Evolutionary conservation across 805 yeast genomes (phyloP), one percentile per base, ranked within the genome.

Genomic region (Saccharomycopsis fibuligera): DNA sequence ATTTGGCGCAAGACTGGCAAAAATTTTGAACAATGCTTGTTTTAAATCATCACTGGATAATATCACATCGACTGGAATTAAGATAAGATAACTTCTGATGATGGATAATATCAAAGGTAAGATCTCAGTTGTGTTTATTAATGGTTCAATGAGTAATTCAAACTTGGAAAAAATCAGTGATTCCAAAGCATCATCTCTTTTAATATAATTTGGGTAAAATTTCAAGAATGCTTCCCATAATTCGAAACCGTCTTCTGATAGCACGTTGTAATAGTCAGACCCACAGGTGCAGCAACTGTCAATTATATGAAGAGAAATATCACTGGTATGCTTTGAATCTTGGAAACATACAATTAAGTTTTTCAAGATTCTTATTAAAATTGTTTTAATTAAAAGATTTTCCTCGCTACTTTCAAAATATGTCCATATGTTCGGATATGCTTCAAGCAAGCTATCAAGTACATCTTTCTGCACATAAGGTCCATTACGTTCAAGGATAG

Each of bases 241-340:
- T 49, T 87, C 95, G 59, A 77, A 79, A 0, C 95, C 96, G 65
- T 90, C 97, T 60, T 90, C 97, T 17, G 83, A 73, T 8, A 90
- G 62, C 46, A 86, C 68, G 2, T 76, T 66, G 51, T 77, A 75
- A 45, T 67, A 70, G 21, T 73, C 73, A 0, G 88, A 75, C 19
- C 69, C 68, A 1, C 81, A 74, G 55, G 86, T 79, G 58, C 93
- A 82, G 41, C 83, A 75, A 5, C 69, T 64, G 10, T 68, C 66
- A 23, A 89, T 71, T 50, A 87, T 66, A 0, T 95, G 93, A 10
- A 86, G 57, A 0, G 83, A 73, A 27, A 83, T 76, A 3, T 71
- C 65, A 69, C 73, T 68, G 1, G 72, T 81, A 63, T 49, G 75
- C 63, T 57, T 68, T 55, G 61, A 80, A 48, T 78, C 68, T 6